phyloP scores from a whole-genome alignment of 2,329 filamentous ascomycete species.

The Aphanoascus verrucosus region DNA sequence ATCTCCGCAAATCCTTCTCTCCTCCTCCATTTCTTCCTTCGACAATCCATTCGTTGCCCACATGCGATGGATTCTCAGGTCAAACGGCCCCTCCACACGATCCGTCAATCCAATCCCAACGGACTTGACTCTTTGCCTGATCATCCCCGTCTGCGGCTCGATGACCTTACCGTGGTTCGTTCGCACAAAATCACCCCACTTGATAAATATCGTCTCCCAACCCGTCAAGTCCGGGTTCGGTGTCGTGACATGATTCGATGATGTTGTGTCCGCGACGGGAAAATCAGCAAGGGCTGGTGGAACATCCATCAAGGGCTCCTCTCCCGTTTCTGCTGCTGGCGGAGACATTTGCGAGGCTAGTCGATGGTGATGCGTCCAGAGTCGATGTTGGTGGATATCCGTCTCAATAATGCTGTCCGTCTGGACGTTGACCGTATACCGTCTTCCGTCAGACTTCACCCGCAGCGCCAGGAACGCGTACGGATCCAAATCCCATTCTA shows the following conservation, averaged over 20 bases:
- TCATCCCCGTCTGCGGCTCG: slow-evolving; percentile 82
- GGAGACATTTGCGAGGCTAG: slow-evolving; percentile 15
- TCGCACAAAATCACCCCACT: slow-evolving; percentile 84
- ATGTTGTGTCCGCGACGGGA: slow-evolving; percentile 28
- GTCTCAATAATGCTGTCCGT: slow-evolving; percentile 87
- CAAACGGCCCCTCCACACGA: slow-evolving; percentile 75
- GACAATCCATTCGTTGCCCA: slow-evolving; percentile 76
- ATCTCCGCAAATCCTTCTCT: slow-evolving; percentile 31
- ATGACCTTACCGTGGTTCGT: slow-evolving; percentile 88
- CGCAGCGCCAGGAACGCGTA: slow-evolving; percentile 80
- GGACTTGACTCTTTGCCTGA: slow-evolving; percentile 73
- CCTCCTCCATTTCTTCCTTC: slow-evolving; percentile 32
- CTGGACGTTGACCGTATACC: slow-evolving; percentile 92
- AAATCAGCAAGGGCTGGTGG: slow-evolving; percentile 32
- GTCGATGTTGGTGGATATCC: slow-evolving; percentile 89
- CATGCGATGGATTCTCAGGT: slow-evolving; percentile 70
- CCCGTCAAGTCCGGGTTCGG: slow-evolving; percentile 46
- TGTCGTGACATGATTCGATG: slow-evolving; percentile 24
- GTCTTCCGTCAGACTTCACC: slow-evolving; percentile 78
- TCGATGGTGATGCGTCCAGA: slow-evolving; percentile 47
- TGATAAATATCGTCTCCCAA: slow-evolving; percentile 92
- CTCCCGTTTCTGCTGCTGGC: slow-evolving; percentile 6
- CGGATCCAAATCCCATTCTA: slow-evolving; percentile 80
- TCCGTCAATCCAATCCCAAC: slow-evolving; percentile 85
- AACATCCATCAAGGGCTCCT: slow-evolving; percentile 19